Conservation (phyloP, 352 stramenopile genomes). For the Phytophthora europaea region DNA sequence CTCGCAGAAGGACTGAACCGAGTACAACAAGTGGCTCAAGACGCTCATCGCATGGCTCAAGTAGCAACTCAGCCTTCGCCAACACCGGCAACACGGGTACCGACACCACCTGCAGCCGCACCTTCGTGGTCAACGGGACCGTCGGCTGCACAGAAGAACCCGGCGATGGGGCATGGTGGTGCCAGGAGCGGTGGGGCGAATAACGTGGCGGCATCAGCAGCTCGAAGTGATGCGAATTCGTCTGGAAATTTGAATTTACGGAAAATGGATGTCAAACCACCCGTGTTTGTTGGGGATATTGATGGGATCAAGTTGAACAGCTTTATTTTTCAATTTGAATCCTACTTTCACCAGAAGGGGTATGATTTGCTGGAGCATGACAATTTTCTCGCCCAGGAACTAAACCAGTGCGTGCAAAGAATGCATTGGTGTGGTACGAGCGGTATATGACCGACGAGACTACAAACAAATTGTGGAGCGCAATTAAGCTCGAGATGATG, state of each 20-base stretch:
- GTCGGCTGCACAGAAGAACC: too few species aligned
- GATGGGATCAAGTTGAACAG: conserved; percentile 1
- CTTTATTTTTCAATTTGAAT: conserved; percentile 3
- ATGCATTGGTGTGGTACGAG: conserved; percentile 8
- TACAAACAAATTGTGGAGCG: too few species aligned
- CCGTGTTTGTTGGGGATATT: neutral
- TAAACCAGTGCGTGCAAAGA: conserved; percentile 7
- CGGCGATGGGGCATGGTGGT: too few species aligned
- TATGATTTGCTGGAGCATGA: neutral
- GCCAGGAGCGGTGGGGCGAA: too few species aligned
- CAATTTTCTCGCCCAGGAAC: neutral
- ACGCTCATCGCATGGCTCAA: neutral
- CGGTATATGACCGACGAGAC: neutral
- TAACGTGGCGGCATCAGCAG: too few species aligned
- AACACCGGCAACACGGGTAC: too few species aligned
- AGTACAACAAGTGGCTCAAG: neutral
- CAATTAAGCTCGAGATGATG: too few species aligned
- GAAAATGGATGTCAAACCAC: conserved; percentile 3
- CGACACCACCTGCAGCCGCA: too few species aligned
- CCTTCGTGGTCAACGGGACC: too few species aligned
- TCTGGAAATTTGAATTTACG: neutral
- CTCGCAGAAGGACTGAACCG: neutral
- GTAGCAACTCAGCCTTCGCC: neutral
- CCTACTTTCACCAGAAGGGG: neutral
- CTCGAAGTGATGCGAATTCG: too few species aligned